Conservation (phyloP, 1,284 basidiomycete species). For the Mycena sp. region DNA sequence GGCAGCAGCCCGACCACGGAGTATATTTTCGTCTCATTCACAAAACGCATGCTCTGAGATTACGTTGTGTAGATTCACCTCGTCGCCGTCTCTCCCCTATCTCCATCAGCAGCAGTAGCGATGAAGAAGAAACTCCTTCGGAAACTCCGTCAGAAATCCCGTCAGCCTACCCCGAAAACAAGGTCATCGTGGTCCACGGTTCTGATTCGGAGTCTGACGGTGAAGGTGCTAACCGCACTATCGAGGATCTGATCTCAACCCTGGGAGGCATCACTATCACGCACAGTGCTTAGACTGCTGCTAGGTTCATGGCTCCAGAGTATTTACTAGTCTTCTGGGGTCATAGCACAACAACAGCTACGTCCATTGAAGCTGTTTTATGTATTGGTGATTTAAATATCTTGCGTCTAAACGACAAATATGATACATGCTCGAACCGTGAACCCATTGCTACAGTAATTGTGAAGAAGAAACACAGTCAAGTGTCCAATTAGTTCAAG, state of each 20-base stretch:
- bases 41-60: not conserved
- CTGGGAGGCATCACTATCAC: constrained; percentile 16
- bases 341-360: not conserved
- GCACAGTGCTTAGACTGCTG: constrained; percentile 10
- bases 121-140: constrained; percentile 12
- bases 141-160: constrained; percentile 1
- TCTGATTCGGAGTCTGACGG: constrained; percentile 1
- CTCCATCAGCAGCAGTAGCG: not conserved
- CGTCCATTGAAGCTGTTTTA: not conserved
- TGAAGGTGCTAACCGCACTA: not conserved
- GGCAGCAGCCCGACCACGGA: constrained; percentile 56
- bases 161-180: not conserved
- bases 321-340: no score
- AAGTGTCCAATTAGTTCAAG: no score
- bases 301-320: not conserved
- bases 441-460: constrained; percentile 24
- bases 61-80: constrained; percentile 48
- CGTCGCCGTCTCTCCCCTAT: constrained; percentile 8
- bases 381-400: constrained; percentile 1
- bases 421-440: constrained; percentile 1
- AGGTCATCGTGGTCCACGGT: not conserved
- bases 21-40: constrained; percentile 39
- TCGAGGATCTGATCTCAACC: not conserved
- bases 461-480: not conserved
- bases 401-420: constrained; percentile 9